phyloP scores from a whole-genome alignment of 2,329 filamentous ascomycete species.

The Colletotrichum higginsianum region DNA sequence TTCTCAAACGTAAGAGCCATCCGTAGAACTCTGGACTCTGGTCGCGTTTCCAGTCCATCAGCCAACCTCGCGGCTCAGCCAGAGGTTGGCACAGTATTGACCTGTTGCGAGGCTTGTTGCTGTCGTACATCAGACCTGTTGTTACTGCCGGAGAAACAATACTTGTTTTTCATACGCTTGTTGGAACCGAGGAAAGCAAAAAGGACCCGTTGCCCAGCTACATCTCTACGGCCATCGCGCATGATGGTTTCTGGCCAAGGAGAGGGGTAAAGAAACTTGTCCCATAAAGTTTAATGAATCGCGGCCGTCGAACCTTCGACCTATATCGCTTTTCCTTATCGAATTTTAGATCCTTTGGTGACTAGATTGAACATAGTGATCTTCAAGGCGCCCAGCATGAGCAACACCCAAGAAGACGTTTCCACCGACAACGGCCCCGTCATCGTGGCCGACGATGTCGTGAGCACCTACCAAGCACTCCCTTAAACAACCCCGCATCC shows the following conservation, averaged over 20 bases:
- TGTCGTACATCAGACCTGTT: slow-evolving; percentile 2
- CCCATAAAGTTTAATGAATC: background rate
- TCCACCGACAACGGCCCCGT: background rate
- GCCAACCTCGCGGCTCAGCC: background rate
- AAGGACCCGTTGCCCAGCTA: background rate
- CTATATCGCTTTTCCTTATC: background rate
- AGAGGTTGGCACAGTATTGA: background rate
- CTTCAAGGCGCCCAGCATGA: background rate
- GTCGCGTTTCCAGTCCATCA: background rate
- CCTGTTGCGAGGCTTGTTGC: background rate
- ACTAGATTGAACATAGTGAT: background rate
- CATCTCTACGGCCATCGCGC: slow-evolving; percentile 6
- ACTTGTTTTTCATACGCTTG: too few relatives aligned
- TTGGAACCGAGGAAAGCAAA: background rate
- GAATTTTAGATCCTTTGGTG: background rate
- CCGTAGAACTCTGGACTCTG: background rate
- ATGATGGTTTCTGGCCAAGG: background rate
- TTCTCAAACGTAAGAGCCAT: background rate
- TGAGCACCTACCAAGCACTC: background rate
- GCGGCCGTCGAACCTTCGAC: background rate
- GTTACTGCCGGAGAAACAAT: background rate
- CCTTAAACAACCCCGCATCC: background rate
- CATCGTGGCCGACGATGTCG: slow-evolving; percentile 5
- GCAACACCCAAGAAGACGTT: background rate
- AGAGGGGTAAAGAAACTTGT: slow-evolving; percentile 16